phyloP scores from a whole-genome alignment of 352 stramenopile genomes.

The Pythium phragmiticola region DNA sequence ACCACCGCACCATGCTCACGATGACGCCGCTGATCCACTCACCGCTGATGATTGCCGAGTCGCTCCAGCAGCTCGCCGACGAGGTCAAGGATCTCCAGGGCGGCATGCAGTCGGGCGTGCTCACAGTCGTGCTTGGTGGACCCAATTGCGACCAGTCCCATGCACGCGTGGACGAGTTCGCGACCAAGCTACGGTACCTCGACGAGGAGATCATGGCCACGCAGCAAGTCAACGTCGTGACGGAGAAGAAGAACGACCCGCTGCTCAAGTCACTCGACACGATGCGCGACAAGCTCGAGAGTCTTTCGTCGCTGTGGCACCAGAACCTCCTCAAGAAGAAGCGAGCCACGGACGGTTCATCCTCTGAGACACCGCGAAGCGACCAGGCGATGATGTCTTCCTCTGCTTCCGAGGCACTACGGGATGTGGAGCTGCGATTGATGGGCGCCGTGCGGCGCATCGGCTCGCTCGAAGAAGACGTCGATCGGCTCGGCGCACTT shows the following conservation, averaged over 20 bases:
- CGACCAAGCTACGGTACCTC: slow-evolving; percentile 57
- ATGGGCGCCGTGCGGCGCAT: slow-evolving; percentile 57
- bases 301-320: slow-evolving; percentile 66
- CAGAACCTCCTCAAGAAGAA: slow-evolving; percentile 43
- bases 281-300: slow-evolving; percentile 70
- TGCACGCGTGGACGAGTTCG: slow-evolving; percentile 42
- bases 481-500: slow-evolving; percentile 50
- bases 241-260: slow-evolving; percentile 77
- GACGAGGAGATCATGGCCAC: slow-evolving; percentile 67
- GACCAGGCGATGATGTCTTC: neutral
- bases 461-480: slow-evolving; percentile 58
- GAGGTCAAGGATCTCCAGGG: slow-evolving; percentile 60
- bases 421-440: slow-evolving; percentile 58
- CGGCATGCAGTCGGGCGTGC: slow-evolving; percentile 42
- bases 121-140: slow-evolving; percentile 26
- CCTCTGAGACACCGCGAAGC: slow-evolving; percentile 6
- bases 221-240: slow-evolving; percentile 63
- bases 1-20: slow-evolving; percentile 58
- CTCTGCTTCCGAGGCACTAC: slow-evolving; percentile 29
- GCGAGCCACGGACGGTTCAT: neutral
- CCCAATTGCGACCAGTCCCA: slow-evolving; percentile 11
- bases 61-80: slow-evolving; percentile 51
- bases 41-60: slow-evolving; percentile 55
- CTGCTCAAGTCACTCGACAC: slow-evolving; percentile 63
- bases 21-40: slow-evolving; percentile 61